Evolutionary conservation across 306 rosid genomes (phyloP), one percentile per base, ranked within the genome.

Genomic region (Rubus idaeus): DNA sequence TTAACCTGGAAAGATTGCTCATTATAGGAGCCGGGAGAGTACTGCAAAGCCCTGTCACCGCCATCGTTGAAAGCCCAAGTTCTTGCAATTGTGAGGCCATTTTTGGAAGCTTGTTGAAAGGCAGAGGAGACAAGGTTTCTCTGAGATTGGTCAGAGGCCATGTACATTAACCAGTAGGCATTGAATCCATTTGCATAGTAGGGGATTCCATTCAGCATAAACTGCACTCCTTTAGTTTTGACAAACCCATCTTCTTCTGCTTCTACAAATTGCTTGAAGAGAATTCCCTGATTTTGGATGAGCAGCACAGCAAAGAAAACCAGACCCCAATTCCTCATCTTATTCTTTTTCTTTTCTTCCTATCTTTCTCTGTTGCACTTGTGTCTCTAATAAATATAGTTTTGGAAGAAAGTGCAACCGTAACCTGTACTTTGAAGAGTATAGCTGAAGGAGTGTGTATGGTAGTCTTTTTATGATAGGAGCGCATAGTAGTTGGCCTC

Each of bases 11-110:
- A 95, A 83, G 87, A 81, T 64, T 86, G 76, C 50, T 95, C 97
- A 35, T 92, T 90, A 79, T 95, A 95, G 14, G 93, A 87, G 20
- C 99, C 97, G 20, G 99, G 99, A 66, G 98, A 91, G 75, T 51
- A 66, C 79, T 95, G 99, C 0, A 95, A 73, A 23, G 99, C 89
- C 20, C 70, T 77, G 65, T 86, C 82, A 10, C 93, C 98, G 11
- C 88, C 99, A 78, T 96, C 99, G n/a, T 88, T 87, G 81, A 95
- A 92, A 75, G 99, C 99, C 99, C 97, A 90, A 71, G 97, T 86
- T 77, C 99, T 90, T 18, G 84, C 93, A 0, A 96, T 82, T 74
- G 84, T 83, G 51, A 92, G 96, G 63, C 94, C 93, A 58, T 85
- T 87, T 49, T 63, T 69, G 35, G 75, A 18, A 56, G 99, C 99